Percentiles rank a stretch among this genome's conserved stretches.
phyloP scores from a whole-genome alignment of 2,329 filamentous ascomycete genomes.

The Colletotrichum musae region DNA sequence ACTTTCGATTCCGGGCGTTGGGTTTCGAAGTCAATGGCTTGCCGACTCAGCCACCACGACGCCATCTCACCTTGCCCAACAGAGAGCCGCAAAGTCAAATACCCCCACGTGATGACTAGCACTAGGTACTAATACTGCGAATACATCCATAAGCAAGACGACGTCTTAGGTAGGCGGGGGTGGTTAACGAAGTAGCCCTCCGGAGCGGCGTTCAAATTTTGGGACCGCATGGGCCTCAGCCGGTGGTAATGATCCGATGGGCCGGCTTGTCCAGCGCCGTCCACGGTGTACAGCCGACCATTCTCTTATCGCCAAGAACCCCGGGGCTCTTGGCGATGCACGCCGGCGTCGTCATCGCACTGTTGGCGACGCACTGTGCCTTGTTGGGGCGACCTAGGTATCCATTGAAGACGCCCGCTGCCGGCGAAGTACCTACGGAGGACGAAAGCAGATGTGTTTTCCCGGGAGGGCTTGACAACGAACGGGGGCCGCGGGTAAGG shows the following conservation, averaged over 20 bases:
- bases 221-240: conserved; percentile 2
- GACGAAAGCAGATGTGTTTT: not conserved
- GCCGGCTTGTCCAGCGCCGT: conserved; percentile 23
- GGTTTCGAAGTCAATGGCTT: not conserved
- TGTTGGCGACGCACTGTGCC: conserved; percentile 23
- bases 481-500: conserved; percentile 30
- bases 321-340: conserved; percentile 28
- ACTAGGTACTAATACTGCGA: not conserved
- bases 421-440: conserved; percentile 2
- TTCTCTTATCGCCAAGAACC: conserved; percentile 30
- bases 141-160: not conserved
- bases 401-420: not conserved
- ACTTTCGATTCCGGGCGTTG: no score
- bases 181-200: not conserved
- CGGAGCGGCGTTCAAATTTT: not conserved
- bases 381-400: not conserved
- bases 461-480: not conserved
- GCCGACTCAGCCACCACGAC: conserved; percentile 2
- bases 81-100: conserved; percentile 6
- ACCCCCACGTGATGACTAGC: conserved; percentile 12
- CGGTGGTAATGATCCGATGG: conserved; percentile 22
- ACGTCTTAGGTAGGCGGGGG: not conserved
- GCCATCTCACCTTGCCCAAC: not conserved
- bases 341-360: conserved; percentile 32
- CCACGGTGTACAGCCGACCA: conserved; percentile 16